phyloP scores from a whole-genome alignment of 306 rosid genomes.

The Trifolium repens region DNA sequence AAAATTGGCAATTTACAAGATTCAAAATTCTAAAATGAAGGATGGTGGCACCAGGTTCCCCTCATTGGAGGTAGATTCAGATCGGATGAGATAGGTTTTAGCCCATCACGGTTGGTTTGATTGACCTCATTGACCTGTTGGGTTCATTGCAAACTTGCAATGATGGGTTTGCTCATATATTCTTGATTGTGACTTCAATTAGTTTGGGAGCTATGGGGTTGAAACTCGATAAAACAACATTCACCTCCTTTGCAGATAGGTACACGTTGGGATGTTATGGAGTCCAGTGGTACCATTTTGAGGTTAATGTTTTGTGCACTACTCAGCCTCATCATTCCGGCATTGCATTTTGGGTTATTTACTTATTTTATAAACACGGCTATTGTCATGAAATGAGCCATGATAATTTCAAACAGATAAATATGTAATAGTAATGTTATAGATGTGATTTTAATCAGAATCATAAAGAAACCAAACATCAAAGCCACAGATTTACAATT shows the following conservation, averaged over 20 bases:
- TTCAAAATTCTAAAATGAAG: not conserved
- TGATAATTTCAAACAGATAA: not conserved
- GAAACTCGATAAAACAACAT: not conserved
- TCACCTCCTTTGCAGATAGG: not conserved
- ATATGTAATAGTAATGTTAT: not conserved
- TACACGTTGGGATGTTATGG: not conserved
- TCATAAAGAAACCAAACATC: not conserved
- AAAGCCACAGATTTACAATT: not conserved
- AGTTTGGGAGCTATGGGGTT: not conserved
- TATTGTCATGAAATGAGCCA: not conserved
- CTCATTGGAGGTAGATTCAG: not conserved
- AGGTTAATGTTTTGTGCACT: not conserved
- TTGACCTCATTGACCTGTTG: not conserved
- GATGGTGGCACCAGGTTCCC: not conserved
- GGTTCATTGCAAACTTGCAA: not conserved
- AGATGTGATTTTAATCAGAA: not conserved
- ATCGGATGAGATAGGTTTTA: not conserved
- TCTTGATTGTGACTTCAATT: not conserved
- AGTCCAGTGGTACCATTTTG: not conserved
- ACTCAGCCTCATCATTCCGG: not conserved
- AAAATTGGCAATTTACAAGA: not conserved
- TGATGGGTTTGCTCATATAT: not conserved
- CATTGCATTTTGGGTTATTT: not conserved
- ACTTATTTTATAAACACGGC: not conserved
- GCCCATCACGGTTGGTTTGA: not conserved